phyloP scores from a whole-genome alignment of 73 alveolate genomes.

The Paramecium bursaria region DNA sequence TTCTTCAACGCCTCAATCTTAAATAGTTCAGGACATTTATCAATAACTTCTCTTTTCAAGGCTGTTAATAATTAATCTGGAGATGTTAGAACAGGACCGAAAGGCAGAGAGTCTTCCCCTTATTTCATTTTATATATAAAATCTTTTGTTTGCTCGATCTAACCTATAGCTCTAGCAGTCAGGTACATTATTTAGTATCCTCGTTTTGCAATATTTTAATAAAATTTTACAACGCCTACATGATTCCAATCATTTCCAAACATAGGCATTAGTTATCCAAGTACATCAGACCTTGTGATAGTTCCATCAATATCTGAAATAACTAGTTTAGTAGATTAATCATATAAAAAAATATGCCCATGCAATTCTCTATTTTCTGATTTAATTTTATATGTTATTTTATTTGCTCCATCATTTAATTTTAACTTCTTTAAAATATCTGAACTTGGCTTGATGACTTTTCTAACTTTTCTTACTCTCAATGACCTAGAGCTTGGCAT shows the following conservation, averaged over 20 bases:
- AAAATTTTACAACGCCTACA: conserved; percentile 87
- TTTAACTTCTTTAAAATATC: conserved; percentile 80
- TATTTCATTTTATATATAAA: conserved; percentile 50
- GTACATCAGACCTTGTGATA: conserved; percentile 92
- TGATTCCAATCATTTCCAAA: conserved; percentile 97
- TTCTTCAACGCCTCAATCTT: conserved; percentile 91
- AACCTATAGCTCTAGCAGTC: conserved; percentile 96
- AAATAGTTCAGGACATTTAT: conserved; percentile 87
- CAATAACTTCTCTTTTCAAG: conserved; percentile 93
- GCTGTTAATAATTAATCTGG: conserved; percentile 94
- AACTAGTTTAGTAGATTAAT: conserved; percentile 80
- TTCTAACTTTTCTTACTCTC: conserved; percentile 12
- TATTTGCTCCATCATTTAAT: conserved; percentile 84
- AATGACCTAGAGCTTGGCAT: background rate
- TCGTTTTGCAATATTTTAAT: conserved; percentile 75
- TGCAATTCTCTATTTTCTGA: conserved; percentile 75
- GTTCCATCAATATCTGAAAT: conserved; percentile 98
- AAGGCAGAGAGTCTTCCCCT: conserved; percentile 72
- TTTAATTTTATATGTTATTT: conserved; percentile 80
- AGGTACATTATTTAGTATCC: conserved; percentile 95
- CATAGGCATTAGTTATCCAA: conserved; percentile 94
- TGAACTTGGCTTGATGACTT: conserved; percentile 79
- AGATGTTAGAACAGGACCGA: conserved; percentile 96
- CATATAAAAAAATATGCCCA: conserved; percentile 89
- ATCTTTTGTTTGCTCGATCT: conserved; percentile 70